A percentile compares a stretch with the other conserved stretches of the same genome.
These are phyloP conservation scores for Debaryomyces nepalensis DNA, from an alignment of 1,139 yeast genomes.

Conservation along the genomic window DNA sequence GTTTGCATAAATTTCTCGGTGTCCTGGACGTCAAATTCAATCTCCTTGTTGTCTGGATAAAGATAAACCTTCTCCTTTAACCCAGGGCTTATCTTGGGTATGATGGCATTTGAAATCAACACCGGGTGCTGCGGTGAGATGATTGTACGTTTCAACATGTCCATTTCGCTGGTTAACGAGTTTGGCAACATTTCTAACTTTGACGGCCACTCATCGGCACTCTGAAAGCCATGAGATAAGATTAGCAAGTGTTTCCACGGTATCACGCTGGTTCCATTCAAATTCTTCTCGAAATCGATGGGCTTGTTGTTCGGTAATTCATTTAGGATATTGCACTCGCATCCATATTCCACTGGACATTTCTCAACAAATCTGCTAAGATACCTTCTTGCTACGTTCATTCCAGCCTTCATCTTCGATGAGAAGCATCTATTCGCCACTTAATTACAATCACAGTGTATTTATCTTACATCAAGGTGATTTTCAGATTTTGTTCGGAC, in stretches of 20 bases:
- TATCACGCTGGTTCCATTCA: conserved; percentile 52
- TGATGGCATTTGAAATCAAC: conserved; percentile 46
- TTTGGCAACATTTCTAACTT: conserved; percentile 55
- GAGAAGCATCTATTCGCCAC: too few species aligned
- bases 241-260: conserved; percentile 63
- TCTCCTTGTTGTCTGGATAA: conserved; percentile 59
- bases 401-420: background rate
- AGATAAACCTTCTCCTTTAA: conserved; percentile 37
- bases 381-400: conserved; percentile 12
- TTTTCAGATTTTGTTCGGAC: background rate
- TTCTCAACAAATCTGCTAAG: conserved; percentile 20
- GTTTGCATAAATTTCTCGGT: conserved; percentile 47
- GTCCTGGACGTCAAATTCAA: conserved; percentile 36
- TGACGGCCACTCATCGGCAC: conserved; percentile 56
- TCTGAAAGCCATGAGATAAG: conserved; percentile 41
- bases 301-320: conserved; percentile 45
- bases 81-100: conserved; percentile 19
- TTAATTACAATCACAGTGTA: too few species aligned
- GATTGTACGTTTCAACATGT: conserved; percentile 30
- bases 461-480: background rate
- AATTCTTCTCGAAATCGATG: conserved; percentile 42
- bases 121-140: conserved; percentile 55
- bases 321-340: conserved; percentile 59
- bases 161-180: conserved; percentile 43
- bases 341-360: conserved; percentile 66